Percentiles rank a stretch among this genome's conserved stretches.
Evolutionary conservation across 345 rosid genomes (phyloP).

Genomic region (Durio zibethinus): DNA sequence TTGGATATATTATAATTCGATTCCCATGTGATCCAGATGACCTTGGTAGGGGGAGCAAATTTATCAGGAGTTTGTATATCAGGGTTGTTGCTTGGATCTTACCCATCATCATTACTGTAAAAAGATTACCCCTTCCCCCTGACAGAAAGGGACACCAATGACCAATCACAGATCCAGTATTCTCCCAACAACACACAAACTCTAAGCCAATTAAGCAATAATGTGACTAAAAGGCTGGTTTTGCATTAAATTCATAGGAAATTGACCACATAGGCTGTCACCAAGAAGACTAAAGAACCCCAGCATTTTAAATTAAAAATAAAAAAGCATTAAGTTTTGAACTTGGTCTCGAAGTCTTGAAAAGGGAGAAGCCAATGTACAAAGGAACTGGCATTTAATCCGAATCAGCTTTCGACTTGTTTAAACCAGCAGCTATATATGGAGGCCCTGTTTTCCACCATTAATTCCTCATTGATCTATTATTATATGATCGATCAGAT

Average conservation of each 20-base stretch:
- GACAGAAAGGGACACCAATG: neutral
- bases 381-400: constrained; percentile 1
- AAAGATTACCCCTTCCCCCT: neutral
- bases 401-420: constrained; percentile 1
- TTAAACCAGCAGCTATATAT: neutral
- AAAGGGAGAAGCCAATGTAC: neutral
- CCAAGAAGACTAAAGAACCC: neutral
- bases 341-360: neutral
- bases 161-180: neutral
- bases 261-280: constrained; percentile 9
- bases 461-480: neutral
- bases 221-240: neutral
- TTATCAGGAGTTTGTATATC: constrained; percentile 22
- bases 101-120: constrained; percentile 18
- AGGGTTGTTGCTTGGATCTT: constrained; percentile 26
- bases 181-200: neutral
- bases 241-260: neutral
- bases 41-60: constrained; percentile 32
- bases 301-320: neutral
- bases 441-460: constrained; percentile 5
- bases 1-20: constrained; percentile 14
- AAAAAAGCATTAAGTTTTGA: neutral
- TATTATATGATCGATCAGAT: neutral
- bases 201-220: neutral
- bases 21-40: constrained; percentile 31